Base-by-base conservation (phyloP, 805 yeast genomes). In the Candida xiaguanensis region DNA sequence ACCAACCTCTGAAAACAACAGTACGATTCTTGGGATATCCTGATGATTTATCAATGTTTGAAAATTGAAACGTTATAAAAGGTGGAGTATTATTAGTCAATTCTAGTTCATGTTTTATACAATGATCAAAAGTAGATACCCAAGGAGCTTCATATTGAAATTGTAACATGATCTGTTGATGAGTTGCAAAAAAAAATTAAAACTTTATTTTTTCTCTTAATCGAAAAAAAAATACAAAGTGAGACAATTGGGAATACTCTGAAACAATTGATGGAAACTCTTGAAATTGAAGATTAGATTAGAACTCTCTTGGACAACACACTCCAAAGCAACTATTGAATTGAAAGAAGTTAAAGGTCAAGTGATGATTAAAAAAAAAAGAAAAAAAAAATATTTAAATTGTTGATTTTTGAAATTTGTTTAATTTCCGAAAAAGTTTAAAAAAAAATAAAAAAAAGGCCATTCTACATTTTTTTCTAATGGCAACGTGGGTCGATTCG, bases 1-100 rank as follows among this genome's bases (percentile, higher is more conserved):
- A 63, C 59, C 85, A 87, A 7, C 89, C 93, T 35, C 95, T 70
- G 48, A 68, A 77, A 4, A 85, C 77, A 43, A 86, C 75, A 0
- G 93, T 82, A 48, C 95, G 64, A 35, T 78, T 82, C 38, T 69
- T 72, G 3, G 95, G 95, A 35, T 52, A 63, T 13, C 77, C 74
- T n/a, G 46, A 19, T 9, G 58, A 48, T 8, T 49, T 28, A 49
- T 77, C 85, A 25, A 84, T 76, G 4, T 90, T 85, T 34, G 87
- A 79, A 39, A 85, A 73, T 46, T 82, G 80, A 49, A 85, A 82
- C 4, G 81, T 59, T 13, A 76, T 67, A 45, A 84, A 82, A 2
- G 78, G 79, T 18, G 61, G 61, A 11, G 41, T 43, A 37, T 52
- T 43, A 19, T 53, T 52, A 24, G 40, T 51, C 18, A 40, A 53